phyloP scores from a whole-genome alignment of 1,284 basidiomycete genomes.

The Phlebopus sp. region DNA sequence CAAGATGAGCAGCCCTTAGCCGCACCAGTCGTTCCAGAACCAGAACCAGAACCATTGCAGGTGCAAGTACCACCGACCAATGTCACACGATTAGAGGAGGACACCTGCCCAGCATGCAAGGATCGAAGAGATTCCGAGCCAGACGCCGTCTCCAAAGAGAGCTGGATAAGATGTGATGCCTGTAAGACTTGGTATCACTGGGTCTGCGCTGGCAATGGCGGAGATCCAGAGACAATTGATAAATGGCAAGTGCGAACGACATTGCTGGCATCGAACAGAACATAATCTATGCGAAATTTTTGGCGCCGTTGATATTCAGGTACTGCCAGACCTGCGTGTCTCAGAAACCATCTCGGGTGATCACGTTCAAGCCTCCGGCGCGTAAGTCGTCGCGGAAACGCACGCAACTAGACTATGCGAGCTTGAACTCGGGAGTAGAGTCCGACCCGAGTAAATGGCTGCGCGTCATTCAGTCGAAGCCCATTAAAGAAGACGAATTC shows the following conservation, averaged over 20 bases:
- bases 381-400: conserved; percentile 77
- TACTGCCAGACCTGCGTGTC: conserved; percentile 65
- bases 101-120: conserved; percentile 45
- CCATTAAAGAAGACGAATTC: conserved; percentile 60
- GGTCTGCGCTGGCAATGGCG: conserved; percentile 69
- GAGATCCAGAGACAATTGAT: conserved; percentile 58
- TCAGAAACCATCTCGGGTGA: conserved; percentile 55
- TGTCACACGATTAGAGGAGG: conserved; percentile 28
- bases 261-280: conserved; percentile 9
- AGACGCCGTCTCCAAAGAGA: conserved; percentile 49
- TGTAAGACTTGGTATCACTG: conserved; percentile 83
- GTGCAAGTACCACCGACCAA: conserved; percentile 6
- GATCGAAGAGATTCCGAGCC: conserved; percentile 26
- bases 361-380: conserved; percentile 72
- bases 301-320: conserved; percentile 40
- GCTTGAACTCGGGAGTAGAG: conserved; percentile 59
- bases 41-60: conserved; percentile 15
- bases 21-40: conserved; percentile 12
- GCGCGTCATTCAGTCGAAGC: conserved; percentile 62
- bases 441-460: conserved; percentile 68
- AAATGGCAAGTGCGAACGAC: conserved; percentile 47
- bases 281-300: conserved; percentile 11
- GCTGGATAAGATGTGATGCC: conserved; percentile 71
- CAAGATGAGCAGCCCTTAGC: conserved; percentile 19
- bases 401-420: conserved; percentile 72